phyloP scores from a whole-genome alignment of 2,329 filamentous ascomycete species.

The Hysterium pulicare region DNA sequence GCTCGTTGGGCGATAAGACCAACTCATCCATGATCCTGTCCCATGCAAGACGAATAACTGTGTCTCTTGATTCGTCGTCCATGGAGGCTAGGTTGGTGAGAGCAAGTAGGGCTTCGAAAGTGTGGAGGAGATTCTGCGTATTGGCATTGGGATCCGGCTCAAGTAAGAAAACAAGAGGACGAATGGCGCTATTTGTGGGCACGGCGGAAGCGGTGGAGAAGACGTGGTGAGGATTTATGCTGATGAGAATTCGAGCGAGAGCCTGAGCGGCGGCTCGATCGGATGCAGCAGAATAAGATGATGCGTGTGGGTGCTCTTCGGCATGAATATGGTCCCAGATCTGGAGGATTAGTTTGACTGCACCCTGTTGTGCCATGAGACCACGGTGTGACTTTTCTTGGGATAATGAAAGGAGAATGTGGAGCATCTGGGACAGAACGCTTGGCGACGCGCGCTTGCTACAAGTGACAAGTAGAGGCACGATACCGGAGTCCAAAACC shows the following conservation, averaged over 20 bases:
- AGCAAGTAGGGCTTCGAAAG: conserved; percentile 86
- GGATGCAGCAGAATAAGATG: conserved; percentile 39
- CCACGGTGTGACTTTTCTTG: conserved; percentile 72
- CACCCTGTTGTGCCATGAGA: conserved; percentile 87
- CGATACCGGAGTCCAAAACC: conserved; percentile 74
- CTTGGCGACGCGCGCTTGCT: conserved; percentile 69
- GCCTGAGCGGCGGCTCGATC: conserved; percentile 68
- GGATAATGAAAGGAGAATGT: conserved; percentile 74
- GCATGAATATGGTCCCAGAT: conserved; percentile 62
- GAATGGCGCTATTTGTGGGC: conserved; percentile 71
- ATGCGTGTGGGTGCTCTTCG: conserved; percentile 38
- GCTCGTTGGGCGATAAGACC: conserved; percentile 69
- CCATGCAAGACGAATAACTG: conserved; percentile 73
- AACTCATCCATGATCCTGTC: conserved; percentile 72
- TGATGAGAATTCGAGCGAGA: conserved; percentile 80
- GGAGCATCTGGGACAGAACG: conserved; percentile 68
- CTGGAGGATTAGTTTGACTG: conserved; percentile 76
- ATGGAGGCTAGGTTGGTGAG: conserved; percentile 86
- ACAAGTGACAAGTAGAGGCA: conserved; percentile 72
- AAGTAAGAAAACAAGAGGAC: conserved; percentile 74
- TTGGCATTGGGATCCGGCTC: conserved; percentile 54
- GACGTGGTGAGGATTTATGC: conserved; percentile 76
- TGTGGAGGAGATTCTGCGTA: conserved; percentile 66
- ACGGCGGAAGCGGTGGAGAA: conserved; percentile 77
- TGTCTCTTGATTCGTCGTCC: conserved; percentile 60